These are phyloP conservation scores for Scytalidium lignicola DNA, from an alignment of 2,329 filamentous ascomycete species.

Conservation along the genomic window DNA sequence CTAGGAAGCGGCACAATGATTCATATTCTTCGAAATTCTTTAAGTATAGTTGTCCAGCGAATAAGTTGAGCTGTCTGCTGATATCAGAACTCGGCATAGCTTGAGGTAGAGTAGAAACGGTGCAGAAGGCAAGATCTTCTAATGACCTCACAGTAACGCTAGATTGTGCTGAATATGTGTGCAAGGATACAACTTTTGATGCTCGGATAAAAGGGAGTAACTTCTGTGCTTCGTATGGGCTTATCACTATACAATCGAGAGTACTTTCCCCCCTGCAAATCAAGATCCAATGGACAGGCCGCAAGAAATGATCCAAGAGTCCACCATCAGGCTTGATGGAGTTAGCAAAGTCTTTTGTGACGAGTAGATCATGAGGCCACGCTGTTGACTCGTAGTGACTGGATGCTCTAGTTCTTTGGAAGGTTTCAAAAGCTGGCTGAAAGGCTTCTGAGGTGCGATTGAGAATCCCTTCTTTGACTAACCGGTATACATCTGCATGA, in stretches of 20 bases:
- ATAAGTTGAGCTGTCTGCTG: slow-evolving; percentile 52
- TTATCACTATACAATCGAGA: slow-evolving; percentile 42
- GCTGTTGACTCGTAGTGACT: slow-evolving; percentile 25
- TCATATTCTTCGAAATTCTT: slow-evolving; percentile 48
- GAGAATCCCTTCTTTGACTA: slow-evolving; percentile 35
- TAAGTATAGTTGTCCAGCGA: slow-evolving; percentile 64
- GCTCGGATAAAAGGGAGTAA: slow-evolving; percentile 37
- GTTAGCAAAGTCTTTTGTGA: slow-evolving; percentile 44
- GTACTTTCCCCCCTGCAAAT: slow-evolving; percentile 22
- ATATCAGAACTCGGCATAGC: slow-evolving; percentile 14
- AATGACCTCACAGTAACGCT: slow-evolving; percentile 34
- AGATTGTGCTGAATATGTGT: slow-evolving; percentile 45
- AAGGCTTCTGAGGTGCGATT: slow-evolving; percentile 28
- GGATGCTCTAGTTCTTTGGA: slow-evolving; percentile 37
- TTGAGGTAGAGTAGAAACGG: slow-evolving; percentile 23
- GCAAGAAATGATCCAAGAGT: slow-evolving; percentile 40
- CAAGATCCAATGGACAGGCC: slow-evolving; percentile 51
- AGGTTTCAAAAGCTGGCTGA: slow-evolving; percentile 38
- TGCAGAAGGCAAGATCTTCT: slow-evolving; percentile 42
- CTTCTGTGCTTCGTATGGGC: slow-evolving; percentile 53
- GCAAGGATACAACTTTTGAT: slow-evolving; percentile 35
- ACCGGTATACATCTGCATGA: slow-evolving; percentile 35
- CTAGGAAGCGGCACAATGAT: slow-evolving; percentile 45
- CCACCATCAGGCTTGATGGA: slow-evolving; percentile 32
- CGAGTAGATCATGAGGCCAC: slow-evolving; percentile 37